A percentile compares a stretch with the other conserved stretches of the same genome.
These are phyloP conservation scores for Ploettnerulaceae sp. DNA, from an alignment of 2,329 filamentous ascomycete species.

Conservation along the genomic window DNA sequence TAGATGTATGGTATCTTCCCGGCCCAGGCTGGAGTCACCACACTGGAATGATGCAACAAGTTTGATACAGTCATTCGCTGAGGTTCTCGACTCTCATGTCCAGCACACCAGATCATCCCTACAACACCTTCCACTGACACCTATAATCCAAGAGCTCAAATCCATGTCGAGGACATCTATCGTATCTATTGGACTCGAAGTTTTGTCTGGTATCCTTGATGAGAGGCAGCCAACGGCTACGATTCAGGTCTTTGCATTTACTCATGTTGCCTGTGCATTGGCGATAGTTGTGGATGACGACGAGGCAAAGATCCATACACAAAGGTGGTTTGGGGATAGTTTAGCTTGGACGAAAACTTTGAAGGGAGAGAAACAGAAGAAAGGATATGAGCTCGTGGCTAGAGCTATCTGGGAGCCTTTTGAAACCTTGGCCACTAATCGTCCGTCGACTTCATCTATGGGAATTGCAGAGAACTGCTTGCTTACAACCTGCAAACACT, in stretches of 20 bases:
- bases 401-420: conserved; percentile 25
- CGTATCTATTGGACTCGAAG: conserved; percentile 26
- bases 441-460: background rate
- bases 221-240: conserved; percentile 26
- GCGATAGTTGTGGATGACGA: conserved; percentile 22
- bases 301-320: conserved; percentile 18
- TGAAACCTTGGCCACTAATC: conserved; percentile 6
- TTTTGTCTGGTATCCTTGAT: conserved; percentile 24
- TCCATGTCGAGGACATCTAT: conserved; percentile 26
- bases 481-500: conserved; percentile 18
- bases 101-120: conserved; percentile 22
- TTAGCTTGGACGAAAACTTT: conserved; percentile 21
- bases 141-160: conserved; percentile 21
- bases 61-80: conserved; percentile 24
- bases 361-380: conserved; percentile 18
- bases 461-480: conserved; percentile 12
- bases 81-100: conserved; percentile 26
- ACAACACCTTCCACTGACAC: conserved; percentile 16
- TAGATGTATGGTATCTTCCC: conserved; percentile 14
- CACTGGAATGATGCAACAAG: conserved; percentile 20
- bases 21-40: conserved; percentile 16
- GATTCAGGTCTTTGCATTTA: conserved; percentile 27
- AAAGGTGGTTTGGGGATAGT: conserved; percentile 25
- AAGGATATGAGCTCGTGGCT: conserved; percentile 22
- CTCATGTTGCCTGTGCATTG: conserved; percentile 27